A percentile compares a stretch with the other conserved stretches of the same genome.
phyloP scores from a whole-genome alignment of 179 eudicot genomes.

The Silene coronaria region DNA sequence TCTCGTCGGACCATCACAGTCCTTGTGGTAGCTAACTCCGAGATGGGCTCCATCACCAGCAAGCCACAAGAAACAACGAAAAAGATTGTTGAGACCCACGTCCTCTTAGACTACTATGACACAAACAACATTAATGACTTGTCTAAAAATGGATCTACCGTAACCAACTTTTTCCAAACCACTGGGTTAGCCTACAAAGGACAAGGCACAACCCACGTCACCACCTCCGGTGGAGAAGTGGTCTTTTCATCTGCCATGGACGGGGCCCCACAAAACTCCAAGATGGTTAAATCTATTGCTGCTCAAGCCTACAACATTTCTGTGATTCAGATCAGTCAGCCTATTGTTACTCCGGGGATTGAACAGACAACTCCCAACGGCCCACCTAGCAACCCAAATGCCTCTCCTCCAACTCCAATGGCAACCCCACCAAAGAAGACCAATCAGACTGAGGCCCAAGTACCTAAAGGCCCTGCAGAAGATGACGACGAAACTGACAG shows the following conservation, averaged over 20 bases:
- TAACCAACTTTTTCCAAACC: conserved; percentile 42
- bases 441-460: not conserved
- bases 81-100: conserved; percentile 38
- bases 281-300: conserved; percentile 24
- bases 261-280: conserved; percentile 31
- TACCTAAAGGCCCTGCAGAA: conserved; percentile 7
- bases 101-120: conserved; percentile 52
- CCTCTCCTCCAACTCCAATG: conserved; percentile 17
- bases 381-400: conserved; percentile 18
- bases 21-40: conserved; percentile 39
- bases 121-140: conserved; percentile 21
- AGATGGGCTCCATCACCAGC: conserved; percentile 22
- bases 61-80: conserved; percentile 10
- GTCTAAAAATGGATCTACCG: conserved; percentile 7
- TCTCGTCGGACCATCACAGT: conserved; percentile 44
- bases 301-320: conserved; percentile 43
- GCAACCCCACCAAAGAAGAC: conserved; percentile 17
- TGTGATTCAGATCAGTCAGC: conserved; percentile 38
- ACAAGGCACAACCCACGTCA: conserved; percentile 43
- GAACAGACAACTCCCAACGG: conserved; percentile 23
- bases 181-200: conserved; percentile 32
- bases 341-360: conserved; percentile 41
- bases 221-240: conserved; percentile 14
- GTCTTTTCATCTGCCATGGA: conserved; percentile 34
- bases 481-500: conserved; percentile 11